Base-by-base conservation (phyloP, 441 rosid species). In the Isatis lusitanica region DNA sequence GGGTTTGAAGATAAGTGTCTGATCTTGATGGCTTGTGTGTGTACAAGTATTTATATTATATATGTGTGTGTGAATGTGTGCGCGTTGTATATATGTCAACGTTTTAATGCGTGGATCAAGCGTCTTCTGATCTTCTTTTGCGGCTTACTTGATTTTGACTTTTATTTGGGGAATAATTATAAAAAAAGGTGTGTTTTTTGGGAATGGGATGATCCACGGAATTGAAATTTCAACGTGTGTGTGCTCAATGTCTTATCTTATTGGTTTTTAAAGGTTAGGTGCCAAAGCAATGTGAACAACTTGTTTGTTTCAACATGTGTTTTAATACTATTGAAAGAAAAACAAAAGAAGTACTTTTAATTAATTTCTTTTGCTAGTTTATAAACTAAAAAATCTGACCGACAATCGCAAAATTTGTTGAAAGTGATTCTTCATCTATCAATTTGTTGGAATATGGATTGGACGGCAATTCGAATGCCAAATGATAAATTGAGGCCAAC, bases 161-260 rank as follows among this genome's bases (percentile, higher is more conserved):
- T 51, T 44, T 6, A 21, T 44, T 6, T 2, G 47, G 48, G 15
- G 48, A 51, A 51, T 67, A 16, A 7, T 26, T 64, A 18, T n/a
- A 48, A 18, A 4, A 33, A 48, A 59, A 9, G 42, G 18, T 42
- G 13, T n/a, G 31, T 35, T 18, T 62, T 21, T 16, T 50, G n/a
- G n/a, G 58, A 47, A 50, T 0, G 21, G 30, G 63, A 39, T 61
- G n/a, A 4, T 52, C 30, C 68, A 36, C 46, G 64, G 63, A 35
- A 16, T 46, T 69, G 79, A 75, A 62, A 8, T 63, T 63, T 75
- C 79, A 68, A 69, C 60, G 70, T 63, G 60, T 10, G 74, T 69
- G 79, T 75, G 79, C 79, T 39, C 7, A 7, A 6, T 35, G 15
- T 63, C 28, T 47, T 43, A 1, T 47, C 5, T 47, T 31, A 4